phyloP scores from a whole-genome alignment of 768 basidiomycete species.

The Termitomyces bulborhizus region DNA sequence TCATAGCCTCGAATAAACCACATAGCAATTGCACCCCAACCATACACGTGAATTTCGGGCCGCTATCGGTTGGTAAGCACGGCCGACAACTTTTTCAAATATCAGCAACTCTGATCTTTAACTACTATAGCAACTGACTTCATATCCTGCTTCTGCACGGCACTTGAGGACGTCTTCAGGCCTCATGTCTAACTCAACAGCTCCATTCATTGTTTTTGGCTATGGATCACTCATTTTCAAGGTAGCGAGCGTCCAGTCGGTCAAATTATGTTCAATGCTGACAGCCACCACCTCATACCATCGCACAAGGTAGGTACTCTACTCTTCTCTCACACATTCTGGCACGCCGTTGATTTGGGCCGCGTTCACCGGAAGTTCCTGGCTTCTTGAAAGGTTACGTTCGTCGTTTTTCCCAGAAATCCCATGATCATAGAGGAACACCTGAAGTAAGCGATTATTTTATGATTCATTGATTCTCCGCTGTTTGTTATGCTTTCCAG shows the following conservation, averaged over 20 bases:
- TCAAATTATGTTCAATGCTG: neutral
- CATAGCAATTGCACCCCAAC: too few species aligned
- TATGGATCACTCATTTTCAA: conserved; percentile 94
- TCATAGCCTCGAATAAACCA: too few species aligned
- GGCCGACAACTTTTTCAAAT: too few species aligned
- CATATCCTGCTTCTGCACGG: too few species aligned
- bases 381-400: conserved; percentile 91
- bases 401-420: conserved; percentile 84
- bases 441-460: conserved; percentile 48
- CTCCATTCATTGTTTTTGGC: conserved; percentile 74
- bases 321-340: neutral
- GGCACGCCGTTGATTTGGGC: neutral
- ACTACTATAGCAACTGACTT: too few species aligned
- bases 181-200: neutral
- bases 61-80: too few species aligned
- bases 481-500: conserved; percentile 26
- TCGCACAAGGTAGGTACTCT: conserved; percentile 47
- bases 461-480: neutral
- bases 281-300: conserved; percentile 80
- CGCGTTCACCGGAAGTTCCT: conserved; percentile 35
- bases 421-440: conserved; percentile 91
- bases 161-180: neutral
- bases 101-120: too few species aligned
- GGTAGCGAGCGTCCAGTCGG: conserved; percentile 30
- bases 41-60: too few species aligned